Evolutionary conservation across 768 basidiomycete species (phyloP), one percentile per base, ranked within the genome.

Genomic region (Boletus sp.): DNA sequence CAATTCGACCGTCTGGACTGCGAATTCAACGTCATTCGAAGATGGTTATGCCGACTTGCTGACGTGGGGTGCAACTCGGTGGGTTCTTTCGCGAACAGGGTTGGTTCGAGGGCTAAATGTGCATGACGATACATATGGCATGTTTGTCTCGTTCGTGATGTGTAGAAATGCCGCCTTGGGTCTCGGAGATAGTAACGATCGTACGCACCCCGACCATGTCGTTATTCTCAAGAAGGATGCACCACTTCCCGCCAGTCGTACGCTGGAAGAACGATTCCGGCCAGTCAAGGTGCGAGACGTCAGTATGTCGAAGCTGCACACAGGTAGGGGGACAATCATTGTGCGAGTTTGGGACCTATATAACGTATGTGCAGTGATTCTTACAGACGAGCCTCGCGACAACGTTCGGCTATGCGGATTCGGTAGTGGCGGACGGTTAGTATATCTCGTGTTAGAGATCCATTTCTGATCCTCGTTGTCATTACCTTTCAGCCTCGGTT

Each of bases 361-460:
- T 57, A 29, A 46, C 34, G 13, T 25, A 15, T 43, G 1, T 33
- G 19, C 54, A 75, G 80, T 71, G 8, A 73, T 90, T 6, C 75
- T 97, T 8, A 97, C 93, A 0, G 78, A 83, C 15, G 93, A 97
- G 68, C 56, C 54, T 62, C 74, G 79, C 35, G 81, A 83, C 14
- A 97, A 96, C 62, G 63, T 98, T 14, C 84, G 87, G 27, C 64
- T 93, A 7, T 98, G 94, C 62, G 95, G 97, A 4, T 95, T 94
- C 64, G 93, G 92, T 1, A 87, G 84, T 47, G 88, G 88, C 11
- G 93, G 93, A 51, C 83, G 93, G 87, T 85, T 68, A n/a, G 44
- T n/a, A 15, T 38, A 7, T 23, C 17, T n/a, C 32, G 8, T 10
- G n/a, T 38, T 35, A 39, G 6, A 3, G 29, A 19, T 44, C 2